A percentile compares a stretch with the other conserved stretches of the same genome.
Evolutionary conservation across 2,329 filamentous ascomycete species (phyloP).

Genomic region (Hysterium pulicare): DNA sequence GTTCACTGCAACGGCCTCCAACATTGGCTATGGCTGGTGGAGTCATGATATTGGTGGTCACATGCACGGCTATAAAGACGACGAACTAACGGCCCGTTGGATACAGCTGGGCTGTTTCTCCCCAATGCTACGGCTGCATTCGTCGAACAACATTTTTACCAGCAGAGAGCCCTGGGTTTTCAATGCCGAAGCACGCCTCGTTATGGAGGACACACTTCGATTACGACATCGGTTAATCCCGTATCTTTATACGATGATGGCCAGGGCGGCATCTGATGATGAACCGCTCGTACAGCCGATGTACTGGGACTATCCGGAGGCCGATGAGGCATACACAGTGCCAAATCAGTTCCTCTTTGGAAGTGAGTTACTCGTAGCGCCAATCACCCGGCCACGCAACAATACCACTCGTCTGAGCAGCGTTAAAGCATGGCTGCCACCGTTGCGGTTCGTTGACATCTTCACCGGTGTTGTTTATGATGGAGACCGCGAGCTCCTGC

Average conservation of each 20-base stretch:
- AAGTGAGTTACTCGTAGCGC: conserved; percentile 53
- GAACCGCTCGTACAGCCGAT: conserved; percentile 58
- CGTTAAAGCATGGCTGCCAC: conserved; percentile 57
- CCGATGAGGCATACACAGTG: conserved; percentile 53
- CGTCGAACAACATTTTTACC: conserved; percentile 55
- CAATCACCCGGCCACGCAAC: conserved; percentile 54
- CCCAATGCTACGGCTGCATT: conserved; percentile 60
- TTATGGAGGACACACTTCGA: conserved; percentile 51
- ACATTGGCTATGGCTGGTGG: conserved; percentile 68
- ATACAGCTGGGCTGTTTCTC: conserved; percentile 61
- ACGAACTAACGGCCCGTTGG: conserved; percentile 60
- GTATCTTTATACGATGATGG: conserved; percentile 59
- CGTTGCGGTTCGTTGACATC: conserved; percentile 54
- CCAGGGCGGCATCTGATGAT: conserved; percentile 41
- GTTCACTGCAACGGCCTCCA: conserved; percentile 63
- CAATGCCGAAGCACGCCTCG: conserved; percentile 42
- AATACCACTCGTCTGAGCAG: conserved; percentile 45
- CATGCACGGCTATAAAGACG: conserved; percentile 53
- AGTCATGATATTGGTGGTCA: conserved; percentile 67
- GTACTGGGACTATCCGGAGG: conserved; percentile 58
- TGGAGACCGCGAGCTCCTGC: conserved; percentile 50
- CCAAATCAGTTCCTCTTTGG: conserved; percentile 61
- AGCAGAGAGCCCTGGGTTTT: conserved; percentile 62
- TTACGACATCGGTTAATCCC: conserved; percentile 59
- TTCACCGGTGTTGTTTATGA: conserved; percentile 58